Conservation (phyloP, 306 rosid species). For the Leucaena leucocephala region DNA sequence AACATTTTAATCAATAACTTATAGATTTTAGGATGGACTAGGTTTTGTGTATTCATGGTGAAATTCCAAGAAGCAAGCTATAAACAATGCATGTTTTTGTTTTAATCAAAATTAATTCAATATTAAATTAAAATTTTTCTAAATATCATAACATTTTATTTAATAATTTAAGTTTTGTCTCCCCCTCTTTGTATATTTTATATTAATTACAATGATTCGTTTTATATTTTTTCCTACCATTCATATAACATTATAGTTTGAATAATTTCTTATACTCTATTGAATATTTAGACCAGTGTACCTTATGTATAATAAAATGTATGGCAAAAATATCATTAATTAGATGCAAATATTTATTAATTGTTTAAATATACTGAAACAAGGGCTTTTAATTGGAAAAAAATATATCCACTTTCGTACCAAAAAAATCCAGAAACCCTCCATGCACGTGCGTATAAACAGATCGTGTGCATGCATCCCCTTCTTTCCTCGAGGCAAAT, state of each 20-base stretch:
- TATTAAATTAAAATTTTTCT: background rate
- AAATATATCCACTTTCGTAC: too few species aligned
- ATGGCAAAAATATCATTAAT: too few species aligned
- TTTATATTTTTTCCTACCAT: background rate
- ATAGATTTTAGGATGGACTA: too few species aligned
- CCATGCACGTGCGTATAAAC: background rate
- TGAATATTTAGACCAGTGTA: background rate
- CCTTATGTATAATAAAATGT: too few species aligned
- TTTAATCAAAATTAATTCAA: too few species aligned
- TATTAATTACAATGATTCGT: background rate
- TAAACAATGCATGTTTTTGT: background rate
- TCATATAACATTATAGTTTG: background rate
- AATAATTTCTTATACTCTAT: background rate
- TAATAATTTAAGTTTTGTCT: too few species aligned
- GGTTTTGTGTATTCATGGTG: background rate
- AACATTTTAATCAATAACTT: too few species aligned
- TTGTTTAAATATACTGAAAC: too few species aligned
- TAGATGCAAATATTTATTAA: too few species aligned
- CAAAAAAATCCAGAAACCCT: background rate
- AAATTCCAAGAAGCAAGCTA: too few species aligned
- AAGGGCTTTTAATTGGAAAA: too few species aligned
- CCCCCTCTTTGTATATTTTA: background rate
- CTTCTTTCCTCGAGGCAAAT: background rate
- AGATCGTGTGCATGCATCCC: background rate
- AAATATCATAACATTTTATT: too few species aligned